Conservation (phyloP, 179 eudicot genomes). For the Vitellaria paradoxa region DNA sequence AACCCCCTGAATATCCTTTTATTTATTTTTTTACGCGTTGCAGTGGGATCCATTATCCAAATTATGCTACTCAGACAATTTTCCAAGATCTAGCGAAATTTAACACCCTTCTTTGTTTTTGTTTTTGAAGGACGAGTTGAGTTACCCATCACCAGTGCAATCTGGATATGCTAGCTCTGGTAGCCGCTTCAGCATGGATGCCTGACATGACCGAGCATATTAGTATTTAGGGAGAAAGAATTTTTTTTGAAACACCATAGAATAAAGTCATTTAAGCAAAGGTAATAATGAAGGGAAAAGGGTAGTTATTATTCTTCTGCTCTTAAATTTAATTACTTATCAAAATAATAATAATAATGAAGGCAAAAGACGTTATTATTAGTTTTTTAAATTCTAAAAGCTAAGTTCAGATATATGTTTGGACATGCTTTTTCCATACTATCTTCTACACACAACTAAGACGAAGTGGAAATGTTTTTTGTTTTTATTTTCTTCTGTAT, state of each 20-base stretch:
- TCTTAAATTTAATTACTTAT: neutral
- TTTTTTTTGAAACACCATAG: too few relatives aligned
- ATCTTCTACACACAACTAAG: slow-evolving; percentile 1
- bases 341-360: neutral
- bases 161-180: slow-evolving; percentile 12
- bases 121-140: slow-evolving; percentile 16
- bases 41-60: neutral
- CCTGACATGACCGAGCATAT: neutral
- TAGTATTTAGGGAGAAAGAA: neutral
- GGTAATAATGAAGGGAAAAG: too few relatives aligned
- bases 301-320: too few relatives aligned
- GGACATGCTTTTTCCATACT: neutral
- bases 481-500: neutral
- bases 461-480: neutral
- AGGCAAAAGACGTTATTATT: neutral
- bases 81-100: neutral
- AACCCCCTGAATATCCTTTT: neutral
- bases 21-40: too few relatives aligned
- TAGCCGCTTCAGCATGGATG: slow-evolving; percentile 8
- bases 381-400: neutral
- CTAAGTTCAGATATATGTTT: neutral
- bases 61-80: neutral
- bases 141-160: slow-evolving; percentile 17
- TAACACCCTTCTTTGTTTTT: neutral
- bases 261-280: too few relatives aligned